These are phyloP conservation scores for Artemisia annua DNA, from an alignment of 129 eudicot genomes.

Conservation along the genomic window DNA sequence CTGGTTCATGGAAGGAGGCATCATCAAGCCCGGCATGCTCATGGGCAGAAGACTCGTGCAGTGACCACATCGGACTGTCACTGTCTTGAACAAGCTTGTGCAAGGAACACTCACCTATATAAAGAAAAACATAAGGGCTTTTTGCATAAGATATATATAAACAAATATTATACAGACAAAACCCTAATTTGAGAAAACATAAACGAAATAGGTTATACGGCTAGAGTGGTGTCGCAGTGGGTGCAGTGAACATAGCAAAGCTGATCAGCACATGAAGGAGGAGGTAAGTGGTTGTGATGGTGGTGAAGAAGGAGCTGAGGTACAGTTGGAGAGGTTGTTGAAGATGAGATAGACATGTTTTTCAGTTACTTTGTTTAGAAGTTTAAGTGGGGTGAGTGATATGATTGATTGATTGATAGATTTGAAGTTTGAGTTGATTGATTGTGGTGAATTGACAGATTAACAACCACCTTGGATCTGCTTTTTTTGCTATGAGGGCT, in stretches of 20 bases:
- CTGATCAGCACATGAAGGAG: conserved; percentile 53
- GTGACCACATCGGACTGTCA: conserved; percentile 83
- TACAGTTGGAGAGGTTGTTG: conserved; percentile 41
- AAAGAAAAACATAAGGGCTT: no score
- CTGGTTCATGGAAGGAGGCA: conserved; percentile 45
- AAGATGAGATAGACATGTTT: conserved; percentile 46
- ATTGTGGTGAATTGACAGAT: conserved; percentile 54
- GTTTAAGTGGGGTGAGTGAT: conserved; percentile 30
- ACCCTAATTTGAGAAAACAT: conserved; percentile 30
- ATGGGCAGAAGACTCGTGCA: conserved; percentile 62
- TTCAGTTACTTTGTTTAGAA: not conserved
- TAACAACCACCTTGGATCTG: conserved; percentile 56
- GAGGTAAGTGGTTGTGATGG: conserved; percentile 29
- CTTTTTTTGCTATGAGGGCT: conserved; percentile 34
- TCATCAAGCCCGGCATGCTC: conserved; percentile 55
- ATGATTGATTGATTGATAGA: conserved; percentile 63
- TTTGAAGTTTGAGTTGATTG: conserved; percentile 35
- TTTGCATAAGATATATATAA: not conserved
- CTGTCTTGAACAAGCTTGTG: conserved; percentile 79
- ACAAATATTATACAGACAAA: not conserved
- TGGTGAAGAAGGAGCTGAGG: conserved; percentile 50
- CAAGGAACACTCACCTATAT: conserved; percentile 80
- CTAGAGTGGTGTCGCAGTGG: conserved; percentile 66
- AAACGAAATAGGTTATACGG: conserved; percentile 18
- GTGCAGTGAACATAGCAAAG: conserved; percentile 68